These are phyloP conservation scores for Ceratonia siliqua DNA, from an alignment of 306 rosid genomes.

Conservation along the genomic window DNA sequence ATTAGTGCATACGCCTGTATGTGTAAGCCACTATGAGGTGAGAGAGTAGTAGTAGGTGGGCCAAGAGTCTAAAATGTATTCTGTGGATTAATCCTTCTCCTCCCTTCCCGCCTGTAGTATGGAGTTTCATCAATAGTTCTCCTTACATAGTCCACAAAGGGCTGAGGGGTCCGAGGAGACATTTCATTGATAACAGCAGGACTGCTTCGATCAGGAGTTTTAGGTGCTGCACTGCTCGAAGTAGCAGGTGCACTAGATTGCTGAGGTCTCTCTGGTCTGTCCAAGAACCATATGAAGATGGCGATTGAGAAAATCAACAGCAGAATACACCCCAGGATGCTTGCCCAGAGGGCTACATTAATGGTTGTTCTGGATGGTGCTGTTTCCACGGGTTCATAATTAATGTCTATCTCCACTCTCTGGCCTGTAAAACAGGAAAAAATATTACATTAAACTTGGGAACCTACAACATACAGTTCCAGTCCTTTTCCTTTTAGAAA, in stretches of 20 bases:
- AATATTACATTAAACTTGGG: conserved; percentile 24
- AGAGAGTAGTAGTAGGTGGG: neutral
- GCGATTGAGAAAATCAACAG: conserved; percentile 39
- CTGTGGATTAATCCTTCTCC: conserved; percentile 80
- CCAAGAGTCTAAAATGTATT: conserved; percentile 62
- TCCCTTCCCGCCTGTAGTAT: conserved; percentile 68
- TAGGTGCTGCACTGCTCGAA: conserved; percentile 49
- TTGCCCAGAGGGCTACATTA: conserved; percentile 43
- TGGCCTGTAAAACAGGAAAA: conserved; percentile 64
- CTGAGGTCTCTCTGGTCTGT: conserved; percentile 54
- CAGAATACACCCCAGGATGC: conserved; percentile 46
- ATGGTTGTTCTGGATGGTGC: conserved; percentile 33
- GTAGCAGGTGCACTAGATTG: conserved; percentile 42
- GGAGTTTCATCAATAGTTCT: conserved; percentile 97
- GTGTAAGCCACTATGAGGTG: neutral
- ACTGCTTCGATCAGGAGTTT: conserved; percentile 61
- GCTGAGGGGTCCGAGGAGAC: conserved; percentile 94
- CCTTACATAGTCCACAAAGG: conserved; percentile 86
- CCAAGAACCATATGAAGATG: conserved; percentile 43
- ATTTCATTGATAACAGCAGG: conserved; percentile 44
- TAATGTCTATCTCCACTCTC: conserved; percentile 63
- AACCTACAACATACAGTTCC: neutral
- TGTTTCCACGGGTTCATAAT: conserved; percentile 50
- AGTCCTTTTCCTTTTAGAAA: neutral
- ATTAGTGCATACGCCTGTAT: neutral